Percentiles rank a stretch among this genome's conserved stretches.
Evolutionary conservation across 352 stramenopile genomes (phyloP).

Genomic region (Phytophthora pluvialis): DNA sequence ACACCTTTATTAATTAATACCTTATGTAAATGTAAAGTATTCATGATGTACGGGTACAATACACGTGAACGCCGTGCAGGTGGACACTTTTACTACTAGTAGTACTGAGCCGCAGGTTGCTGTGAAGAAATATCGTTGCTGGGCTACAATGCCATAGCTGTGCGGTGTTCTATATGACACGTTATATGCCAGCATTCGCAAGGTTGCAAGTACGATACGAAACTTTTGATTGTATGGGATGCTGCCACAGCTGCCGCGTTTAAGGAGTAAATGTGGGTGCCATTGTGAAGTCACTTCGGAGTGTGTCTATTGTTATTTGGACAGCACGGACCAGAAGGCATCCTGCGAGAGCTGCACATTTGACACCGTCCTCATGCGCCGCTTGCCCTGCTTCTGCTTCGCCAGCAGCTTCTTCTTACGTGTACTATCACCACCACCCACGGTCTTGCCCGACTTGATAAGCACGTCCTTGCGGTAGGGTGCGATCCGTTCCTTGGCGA

Average conservation of each 20-base stretch:
- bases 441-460: slow-evolving; percentile 95
- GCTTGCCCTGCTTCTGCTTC: slow-evolving; percentile 99
- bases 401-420: slow-evolving; percentile 99
- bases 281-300: background rate
- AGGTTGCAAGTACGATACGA: background rate
- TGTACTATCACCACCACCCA: slow-evolving; percentile 97
- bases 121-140: too few relatives aligned
- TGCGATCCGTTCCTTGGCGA: slow-evolving; percentile 97
- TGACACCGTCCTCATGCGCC: slow-evolving; percentile 95
- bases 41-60: too few relatives aligned
- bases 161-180: too few relatives aligned
- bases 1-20: too few relatives aligned
- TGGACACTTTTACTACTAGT: too few relatives aligned
- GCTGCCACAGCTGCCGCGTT: background rate
- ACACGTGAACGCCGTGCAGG: too few relatives aligned
- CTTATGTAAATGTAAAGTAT: too few relatives aligned
- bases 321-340: slow-evolving; percentile 98
- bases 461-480: slow-evolving; percentile 97
- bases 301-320: slow-evolving; percentile 64
- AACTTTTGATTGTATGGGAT: background rate
- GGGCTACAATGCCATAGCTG: too few relatives aligned
- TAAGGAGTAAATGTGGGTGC: background rate
- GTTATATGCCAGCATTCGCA: too few relatives aligned
- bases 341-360: slow-evolving; percentile 97
- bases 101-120: too few relatives aligned